Evolutionary conservation across 1,284 basidiomycete genomes (phyloP), one percentile per base, ranked within the genome.

Genomic region (Inonotus obliquus): DNA sequence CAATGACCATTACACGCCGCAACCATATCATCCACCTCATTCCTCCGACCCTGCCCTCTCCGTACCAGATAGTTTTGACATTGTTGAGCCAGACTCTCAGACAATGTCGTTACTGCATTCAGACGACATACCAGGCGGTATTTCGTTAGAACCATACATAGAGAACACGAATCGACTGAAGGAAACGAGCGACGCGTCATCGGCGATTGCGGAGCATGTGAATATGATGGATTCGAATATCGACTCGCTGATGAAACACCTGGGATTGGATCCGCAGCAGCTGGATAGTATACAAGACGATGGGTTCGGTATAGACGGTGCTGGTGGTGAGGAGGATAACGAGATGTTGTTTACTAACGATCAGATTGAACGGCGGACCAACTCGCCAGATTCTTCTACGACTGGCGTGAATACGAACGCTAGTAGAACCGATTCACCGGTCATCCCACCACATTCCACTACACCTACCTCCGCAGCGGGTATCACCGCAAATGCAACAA

Each of bases 181-280:
- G 49, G 82, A 82, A 65, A 76, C 81, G 1, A 90, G 89, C 76
- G 80, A 79, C 51, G 80, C 81, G 54, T 78, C 90, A 0, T 70
- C 81, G 27, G 87, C 86, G 62, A 87, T 94, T 53, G 83, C 86
- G 58, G 78, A 79, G 51, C 89, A 92, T 61, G 88, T 94, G 29
- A 85, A 89, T 64, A 80, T 83, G 48, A 75, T 94, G 58, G 85
- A 91, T 67, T 79, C 77, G 39, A 86, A 83, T 65, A 87, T 95
- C 65, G 84, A 92, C 63, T 82, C 82, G 11, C 78, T 94, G 41
- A 88, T 94, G 51, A 79, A 86, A 67, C 82, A 81, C 58, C 80
- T 91, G 61, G 89, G 89, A 1, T 75, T 92, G 41, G 86, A 87
- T 65, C 78, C 83, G 1, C 61, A 63, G 2, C 59, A 76, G 17